Base-by-base conservation (phyloP, 345 rosid species). In the Garcia nutans region DNA sequence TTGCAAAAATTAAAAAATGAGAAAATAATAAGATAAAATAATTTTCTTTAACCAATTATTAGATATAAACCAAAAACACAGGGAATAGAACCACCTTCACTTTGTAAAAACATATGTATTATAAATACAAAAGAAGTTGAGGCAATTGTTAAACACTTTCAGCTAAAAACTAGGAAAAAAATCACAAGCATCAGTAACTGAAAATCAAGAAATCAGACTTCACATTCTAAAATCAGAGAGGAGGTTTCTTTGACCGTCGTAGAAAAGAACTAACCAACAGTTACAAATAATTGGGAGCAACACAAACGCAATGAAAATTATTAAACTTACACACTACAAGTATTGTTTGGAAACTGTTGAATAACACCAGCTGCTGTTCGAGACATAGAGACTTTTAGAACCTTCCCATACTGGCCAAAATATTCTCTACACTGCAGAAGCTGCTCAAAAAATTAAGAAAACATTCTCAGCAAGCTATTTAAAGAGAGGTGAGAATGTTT, bases 341-440 rank as follows among this genome's bases (percentile, higher is more conserved):
- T 91, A 80, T 82, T 92, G 86, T 92, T 94, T 56, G 98, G 90
- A 77, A 89, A 91, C 70, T 89, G 97, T 79, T 91, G 95, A 79
- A 92, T 84, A 33, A 88, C 86, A 74, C 98, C 98, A 68, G 95
- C 57, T 72, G 97, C 86, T n/a, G 97, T 90, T n/a, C 92, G 91
- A 57, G 97, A 91, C 95, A 92, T 86, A 23, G 98, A 92, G n/a
- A 92, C 97, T 81, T 92, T 94, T 31, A 87, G 78, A 66, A 92
- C 98, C 82, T 91, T 94, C 74, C 98, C 98, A 79, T 94, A 94
- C 74, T 89, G 98, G 62, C 92, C 91, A 82, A 94, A 94, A 78
- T 89, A 92, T 68, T 94, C 97, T 83, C 73, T 90, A 5, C 41
- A 83, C 73, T 89, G 95, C 71, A 94, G 95, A 83, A 92, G 86